Percentiles rank a stretch among this genome's conserved stretches.
These are phyloP conservation scores for Pythium oligandrum DNA, from an alignment of 352 stramenopile species.

Conservation along the genomic window DNA sequence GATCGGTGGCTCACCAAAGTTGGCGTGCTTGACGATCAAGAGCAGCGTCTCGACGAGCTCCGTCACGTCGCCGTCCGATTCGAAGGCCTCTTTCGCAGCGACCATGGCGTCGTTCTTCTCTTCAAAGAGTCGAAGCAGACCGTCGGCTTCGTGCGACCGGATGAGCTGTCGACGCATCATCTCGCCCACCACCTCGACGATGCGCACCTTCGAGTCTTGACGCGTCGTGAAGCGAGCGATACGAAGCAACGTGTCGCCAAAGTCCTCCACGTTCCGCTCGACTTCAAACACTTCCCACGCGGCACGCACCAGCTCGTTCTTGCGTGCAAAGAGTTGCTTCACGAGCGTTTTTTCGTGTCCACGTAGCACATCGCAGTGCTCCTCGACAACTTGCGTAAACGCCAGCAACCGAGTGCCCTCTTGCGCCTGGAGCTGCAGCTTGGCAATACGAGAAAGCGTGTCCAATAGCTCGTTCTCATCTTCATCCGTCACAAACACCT, in stretches of 20 bases:
- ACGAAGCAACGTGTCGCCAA: conserved; percentile 44
- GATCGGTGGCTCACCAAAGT: conserved; percentile 34
- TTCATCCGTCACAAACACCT: conserved; percentile 51
- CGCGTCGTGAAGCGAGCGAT: conserved; percentile 49
- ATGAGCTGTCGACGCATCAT: conserved; percentile 59
- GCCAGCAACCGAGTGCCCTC: conserved; percentile 32
- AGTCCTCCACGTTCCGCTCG: conserved; percentile 36
- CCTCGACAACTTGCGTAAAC: conserved; percentile 29
- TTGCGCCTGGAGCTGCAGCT: conserved; percentile 43
- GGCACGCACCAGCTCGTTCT: conserved; percentile 40
- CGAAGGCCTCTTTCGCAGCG: conserved; percentile 68
- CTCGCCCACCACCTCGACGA: conserved; percentile 62
- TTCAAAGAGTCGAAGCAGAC: conserved; percentile 58
- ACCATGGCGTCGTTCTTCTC: conserved; percentile 68
- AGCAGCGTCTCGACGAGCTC: conserved; percentile 76
- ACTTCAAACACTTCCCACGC: conserved; percentile 49
- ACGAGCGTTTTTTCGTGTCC: conserved; percentile 28
- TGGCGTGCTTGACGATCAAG: conserved; percentile 78
- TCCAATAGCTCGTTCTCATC: conserved; percentile 67
- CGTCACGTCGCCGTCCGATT: conserved; percentile 62
- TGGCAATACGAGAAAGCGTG: conserved; percentile 63
- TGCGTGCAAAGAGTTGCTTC: conserved; percentile 41
- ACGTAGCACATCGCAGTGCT: conserved; percentile 30
- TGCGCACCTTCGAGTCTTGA: conserved; percentile 33
- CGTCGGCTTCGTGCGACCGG: conserved; percentile 46